Conservation (phyloP, 139 green algal species). For the Microglena sp. region DNA sequence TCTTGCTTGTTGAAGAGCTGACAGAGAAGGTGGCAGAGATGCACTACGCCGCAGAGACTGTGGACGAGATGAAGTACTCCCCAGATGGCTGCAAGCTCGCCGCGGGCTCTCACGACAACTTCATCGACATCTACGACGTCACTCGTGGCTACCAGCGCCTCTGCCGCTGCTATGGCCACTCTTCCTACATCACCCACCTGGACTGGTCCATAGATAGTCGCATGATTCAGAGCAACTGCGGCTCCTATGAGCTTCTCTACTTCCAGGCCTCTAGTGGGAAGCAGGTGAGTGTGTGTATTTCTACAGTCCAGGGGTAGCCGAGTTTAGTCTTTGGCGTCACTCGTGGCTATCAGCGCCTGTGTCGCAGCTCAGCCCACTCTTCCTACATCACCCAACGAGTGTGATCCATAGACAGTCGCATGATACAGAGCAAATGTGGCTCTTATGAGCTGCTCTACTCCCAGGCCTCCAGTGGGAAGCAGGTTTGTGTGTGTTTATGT, state of each 20-base stretch:
- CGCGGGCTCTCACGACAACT: slow-evolving; percentile 41
- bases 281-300: slow-evolving; percentile 15
- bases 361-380: slow-evolving; percentile 39
- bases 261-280: slow-evolving; percentile 44
- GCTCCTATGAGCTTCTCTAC: slow-evolving; percentile 55
- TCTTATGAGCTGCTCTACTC: slow-evolving; percentile 59
- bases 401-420: slow-evolving; percentile 36
- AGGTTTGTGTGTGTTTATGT: too few relatives aligned
- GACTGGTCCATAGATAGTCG: slow-evolving; percentile 46
- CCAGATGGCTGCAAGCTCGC: slow-evolving; percentile 39
- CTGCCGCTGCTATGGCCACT: slow-evolving; percentile 40
- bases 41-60: slow-evolving; percentile 18
- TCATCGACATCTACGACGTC: slow-evolving; percentile 41
- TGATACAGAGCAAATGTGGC: slow-evolving; percentile 44
- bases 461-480: slow-evolving; percentile 41
- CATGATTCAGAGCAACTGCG: slow-evolving; percentile 43
- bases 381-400: slow-evolving; percentile 53
- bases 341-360: slow-evolving; percentile 18
- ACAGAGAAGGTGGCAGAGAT: slow-evolving; percentile 34
- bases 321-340: not conserved
- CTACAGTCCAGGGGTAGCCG: not conserved
- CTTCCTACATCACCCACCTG: slow-evolving; percentile 46
- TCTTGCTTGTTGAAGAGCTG: slow-evolving; percentile 33
- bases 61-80: slow-evolving; percentile 32
- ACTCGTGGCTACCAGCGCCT: slow-evolving; percentile 16